Conservation (phyloP, 139 green algal species). For the Chlorella sp. region DNA sequence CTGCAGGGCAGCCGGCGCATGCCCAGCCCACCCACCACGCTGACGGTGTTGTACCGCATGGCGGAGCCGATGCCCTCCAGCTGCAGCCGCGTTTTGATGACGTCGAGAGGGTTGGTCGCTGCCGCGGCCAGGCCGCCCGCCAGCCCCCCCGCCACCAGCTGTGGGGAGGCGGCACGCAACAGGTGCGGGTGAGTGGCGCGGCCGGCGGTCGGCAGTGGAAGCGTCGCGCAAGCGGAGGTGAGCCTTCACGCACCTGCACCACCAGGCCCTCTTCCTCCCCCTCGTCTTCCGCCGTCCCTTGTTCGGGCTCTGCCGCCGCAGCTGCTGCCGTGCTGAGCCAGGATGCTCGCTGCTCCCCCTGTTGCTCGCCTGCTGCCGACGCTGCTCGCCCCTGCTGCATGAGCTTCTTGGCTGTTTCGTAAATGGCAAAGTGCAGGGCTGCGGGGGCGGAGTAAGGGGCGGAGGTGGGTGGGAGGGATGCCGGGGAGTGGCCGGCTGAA, state of each 20-base stretch:
- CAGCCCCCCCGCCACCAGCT: constrained; percentile 74
- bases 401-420: constrained; percentile 88
- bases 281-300: too few species aligned
- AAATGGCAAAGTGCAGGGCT: constrained; percentile 92
- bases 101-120: constrained; percentile 85
- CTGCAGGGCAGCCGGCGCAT: too few species aligned
- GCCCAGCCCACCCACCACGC: constrained; percentile 50
- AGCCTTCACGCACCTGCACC: constrained; percentile 5
- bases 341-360: background rate
- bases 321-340: background rate
- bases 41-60: constrained; percentile 55
- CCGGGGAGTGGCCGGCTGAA: too few species aligned
- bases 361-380: background rate
- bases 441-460: too few species aligned
- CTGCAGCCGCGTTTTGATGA: constrained; percentile 94
- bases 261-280: background rate
- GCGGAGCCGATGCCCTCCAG: constrained; percentile 69
- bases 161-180: too few species aligned
- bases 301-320: background rate
- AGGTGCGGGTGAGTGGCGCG: too few species aligned
- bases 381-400: constrained; percentile 40
- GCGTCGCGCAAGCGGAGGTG: too few species aligned
- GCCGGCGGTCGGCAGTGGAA: too few species aligned
- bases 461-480: too few species aligned
- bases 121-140: constrained; percentile 79